A percentile compares a stretch with the other conserved stretches of the same genome.
Evolutionary conservation across 2,329 filamentous ascomycete species (phyloP).

Genomic region (Podosphaera fusca): DNA sequence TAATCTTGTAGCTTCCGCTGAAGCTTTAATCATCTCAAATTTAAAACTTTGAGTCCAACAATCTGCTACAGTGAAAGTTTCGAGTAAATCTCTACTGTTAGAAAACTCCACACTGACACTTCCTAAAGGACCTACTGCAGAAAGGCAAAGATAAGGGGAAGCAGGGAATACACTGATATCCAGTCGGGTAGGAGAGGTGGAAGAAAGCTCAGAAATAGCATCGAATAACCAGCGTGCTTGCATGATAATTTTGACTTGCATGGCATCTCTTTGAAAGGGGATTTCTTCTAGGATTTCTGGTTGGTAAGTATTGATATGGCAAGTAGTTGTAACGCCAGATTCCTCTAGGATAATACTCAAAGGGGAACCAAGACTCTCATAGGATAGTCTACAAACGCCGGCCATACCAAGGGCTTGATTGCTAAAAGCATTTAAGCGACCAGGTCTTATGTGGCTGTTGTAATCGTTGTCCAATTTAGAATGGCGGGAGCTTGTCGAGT

Average conservation of each 20-base stretch:
- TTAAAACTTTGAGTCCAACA: slow-evolving; percentile 54
- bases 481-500: slow-evolving; percentile 30
- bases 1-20: slow-evolving; percentile 75
- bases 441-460: slow-evolving; percentile 35
- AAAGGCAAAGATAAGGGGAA: slow-evolving; percentile 52
- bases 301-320: slow-evolving; percentile 73
- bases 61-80: slow-evolving; percentile 45
- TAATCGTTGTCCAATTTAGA: slow-evolving; percentile 37
- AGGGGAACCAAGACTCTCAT: slow-evolving; percentile 49
- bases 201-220: slow-evolving; percentile 41
- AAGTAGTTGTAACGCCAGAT: slow-evolving; percentile 66
- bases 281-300: slow-evolving; percentile 57
- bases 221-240: slow-evolving; percentile 50
- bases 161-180: slow-evolving; percentile 36
- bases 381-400: slow-evolving; percentile 67
- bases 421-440: slow-evolving; percentile 54
- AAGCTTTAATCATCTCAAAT: slow-evolving; percentile 67
- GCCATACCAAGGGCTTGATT: slow-evolving; percentile 63
- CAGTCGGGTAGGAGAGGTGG: slow-evolving; percentile 42
- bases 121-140: slow-evolving; percentile 35
- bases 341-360: slow-evolving; percentile 75
- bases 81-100: slow-evolving; percentile 41
- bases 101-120: slow-evolving; percentile 44
- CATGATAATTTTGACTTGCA: slow-evolving; percentile 91
- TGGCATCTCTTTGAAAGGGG: slow-evolving; percentile 58